A percentile compares a stretch with the other conserved stretches of the same genome.
phyloP scores from a whole-genome alignment of 2,329 filamentous ascomycete species.

The Ceratocystis harringtonii region DNA sequence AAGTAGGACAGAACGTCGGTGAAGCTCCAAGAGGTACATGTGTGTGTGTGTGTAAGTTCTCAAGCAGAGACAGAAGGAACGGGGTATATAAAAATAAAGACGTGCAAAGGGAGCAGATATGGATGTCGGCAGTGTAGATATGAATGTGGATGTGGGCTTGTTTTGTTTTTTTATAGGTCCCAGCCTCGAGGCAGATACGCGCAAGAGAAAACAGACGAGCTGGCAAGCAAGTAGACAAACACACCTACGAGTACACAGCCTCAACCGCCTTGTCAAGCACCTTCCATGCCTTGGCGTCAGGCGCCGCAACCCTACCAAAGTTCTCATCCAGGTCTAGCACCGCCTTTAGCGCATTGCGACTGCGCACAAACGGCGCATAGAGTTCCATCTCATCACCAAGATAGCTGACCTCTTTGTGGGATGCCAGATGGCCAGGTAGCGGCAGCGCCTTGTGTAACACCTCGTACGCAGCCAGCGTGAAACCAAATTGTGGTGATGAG shows the following conservation, averaged over 20 bases:
- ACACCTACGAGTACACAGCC: slow-evolving; percentile 14
- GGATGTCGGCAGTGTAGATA: too few species aligned
- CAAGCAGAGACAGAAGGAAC: neutral
- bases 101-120: too few species aligned
- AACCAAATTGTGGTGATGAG: slow-evolving; percentile 93
- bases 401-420: slow-evolving; percentile 36
- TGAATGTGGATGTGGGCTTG: too few species aligned
- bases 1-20: neutral
- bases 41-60: neutral
- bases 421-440: slow-evolving; percentile 41
- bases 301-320: slow-evolving; percentile 61
- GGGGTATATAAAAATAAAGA: neutral
- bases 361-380: slow-evolving; percentile 44
- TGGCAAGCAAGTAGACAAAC: neutral
- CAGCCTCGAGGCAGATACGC: neutral
- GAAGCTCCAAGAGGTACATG: neutral
- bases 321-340: slow-evolving; percentile 89
- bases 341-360: slow-evolving; percentile 85
- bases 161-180: too few species aligned
- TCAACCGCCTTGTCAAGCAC: slow-evolving; percentile 28
- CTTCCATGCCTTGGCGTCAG: slow-evolving; percentile 38
- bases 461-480: slow-evolving; percentile 92
- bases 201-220: neutral
- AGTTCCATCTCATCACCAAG: slow-evolving; percentile 42
- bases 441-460: slow-evolving; percentile 58